Percentiles rank a stretch among this genome's conserved stretches.
Evolutionary conservation across 2,329 filamentous ascomycete genomes (phyloP).

Genomic region (Phialocephala subalpina): DNA sequence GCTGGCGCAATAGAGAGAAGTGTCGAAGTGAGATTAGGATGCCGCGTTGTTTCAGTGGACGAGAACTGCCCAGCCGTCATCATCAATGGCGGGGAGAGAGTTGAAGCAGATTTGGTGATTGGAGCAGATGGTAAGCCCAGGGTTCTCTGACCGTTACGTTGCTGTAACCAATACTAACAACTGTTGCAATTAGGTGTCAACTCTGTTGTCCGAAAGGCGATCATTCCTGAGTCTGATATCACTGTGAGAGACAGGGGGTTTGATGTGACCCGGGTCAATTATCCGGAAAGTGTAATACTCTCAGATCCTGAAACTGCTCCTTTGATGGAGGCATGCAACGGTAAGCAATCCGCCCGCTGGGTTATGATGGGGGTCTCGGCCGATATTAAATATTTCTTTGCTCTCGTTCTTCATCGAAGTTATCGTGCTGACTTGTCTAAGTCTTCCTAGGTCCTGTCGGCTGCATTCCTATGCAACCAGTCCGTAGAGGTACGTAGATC

Average conservation of each 20-base stretch:
- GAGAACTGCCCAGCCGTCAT: neutral
- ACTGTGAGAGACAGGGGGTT: constrained; percentile 1
- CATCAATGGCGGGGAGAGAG: constrained; percentile 1
- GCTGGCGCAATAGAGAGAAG: constrained; percentile 4
- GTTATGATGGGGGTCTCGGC: neutral
- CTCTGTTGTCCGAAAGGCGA: neutral
- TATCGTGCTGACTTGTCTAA: neutral
- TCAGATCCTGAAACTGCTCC: constrained; percentile 8
- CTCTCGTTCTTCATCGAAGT: neutral
- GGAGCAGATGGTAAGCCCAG: constrained; percentile 12
- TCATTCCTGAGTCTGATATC: constrained; percentile 3
- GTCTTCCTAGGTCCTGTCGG: neutral
- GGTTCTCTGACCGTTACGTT: neutral
- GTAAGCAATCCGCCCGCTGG: neutral
- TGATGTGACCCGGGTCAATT: constrained; percentile 6
- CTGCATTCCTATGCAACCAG: neutral
- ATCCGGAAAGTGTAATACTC: neutral
- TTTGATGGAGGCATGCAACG: constrained; percentile 9
- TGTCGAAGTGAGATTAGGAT: constrained; percentile 1
- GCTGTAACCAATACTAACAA: neutral
- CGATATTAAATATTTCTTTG: neutral
- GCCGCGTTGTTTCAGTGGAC: neutral
- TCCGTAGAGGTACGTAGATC: neutral
- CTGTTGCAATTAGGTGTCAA: constrained; percentile 2
- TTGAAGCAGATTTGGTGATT: constrained; percentile 10